phyloP scores from a whole-genome alignment of 768 basidiomycete genomes.

The Terana coerulea region DNA sequence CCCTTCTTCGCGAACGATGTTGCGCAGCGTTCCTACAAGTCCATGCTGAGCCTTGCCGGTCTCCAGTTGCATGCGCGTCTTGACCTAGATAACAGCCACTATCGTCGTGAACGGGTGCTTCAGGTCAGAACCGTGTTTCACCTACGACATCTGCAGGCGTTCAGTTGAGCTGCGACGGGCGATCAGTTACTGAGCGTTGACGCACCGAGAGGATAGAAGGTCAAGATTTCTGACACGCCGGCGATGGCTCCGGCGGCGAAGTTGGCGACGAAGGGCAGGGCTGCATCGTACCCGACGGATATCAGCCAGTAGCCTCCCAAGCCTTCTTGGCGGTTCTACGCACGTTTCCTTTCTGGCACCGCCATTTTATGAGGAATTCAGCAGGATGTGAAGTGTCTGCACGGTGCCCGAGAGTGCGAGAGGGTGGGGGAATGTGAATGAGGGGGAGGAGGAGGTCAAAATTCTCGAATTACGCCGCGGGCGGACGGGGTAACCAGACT shows the following conservation, averaged over 20 bases:
- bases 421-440: neutral
- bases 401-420: neutral
- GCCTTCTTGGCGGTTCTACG: neutral
- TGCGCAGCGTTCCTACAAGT: constrained; percentile 75
- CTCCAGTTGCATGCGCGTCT: constrained; percentile 98
- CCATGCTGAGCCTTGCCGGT: constrained; percentile 74
- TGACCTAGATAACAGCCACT: constrained; percentile 54
- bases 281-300: constrained; percentile 32
- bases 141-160: constrained; percentile 76
- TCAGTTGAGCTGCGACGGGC: neutral
- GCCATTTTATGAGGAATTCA: constrained; percentile 8
- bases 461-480: neutral
- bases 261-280: constrained; percentile 82
- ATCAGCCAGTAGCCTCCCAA: neutral
- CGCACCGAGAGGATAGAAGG: constrained; percentile 88
- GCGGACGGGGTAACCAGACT: no score
- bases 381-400: neutral
- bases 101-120: constrained; percentile 5
- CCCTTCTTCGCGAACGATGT: constrained; percentile 92
- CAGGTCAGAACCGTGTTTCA: no score
- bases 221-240: constrained; percentile 79
- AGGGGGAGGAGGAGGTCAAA: neutral
- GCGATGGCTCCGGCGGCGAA: constrained; percentile 97
- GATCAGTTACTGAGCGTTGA: constrained; percentile 7
- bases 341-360: constrained; percentile 16